Percentiles rank a stretch among this genome's conserved stretches.
These are phyloP conservation scores for Ganoderma multipileum DNA, from an alignment of 1,284 basidiomycete genomes.

Conservation along the genomic window DNA sequence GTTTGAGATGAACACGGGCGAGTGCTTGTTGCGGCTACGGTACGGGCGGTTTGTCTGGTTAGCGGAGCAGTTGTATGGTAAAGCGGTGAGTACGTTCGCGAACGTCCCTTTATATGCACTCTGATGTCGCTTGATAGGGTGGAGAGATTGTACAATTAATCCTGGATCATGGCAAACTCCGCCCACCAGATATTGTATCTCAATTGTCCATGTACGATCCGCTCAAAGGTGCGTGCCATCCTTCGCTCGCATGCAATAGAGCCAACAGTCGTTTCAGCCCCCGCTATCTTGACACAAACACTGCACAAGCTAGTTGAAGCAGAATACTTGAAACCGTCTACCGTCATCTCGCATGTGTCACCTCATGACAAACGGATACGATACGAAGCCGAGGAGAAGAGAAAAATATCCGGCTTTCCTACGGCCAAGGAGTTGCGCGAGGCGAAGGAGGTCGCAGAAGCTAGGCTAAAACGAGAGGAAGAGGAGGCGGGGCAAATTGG, in stretches of 20 bases:
- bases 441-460: conserved; percentile 68
- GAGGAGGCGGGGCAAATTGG: conserved; percentile 75
- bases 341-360: conserved; percentile 73
- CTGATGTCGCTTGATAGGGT: conserved; percentile 52
- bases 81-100: conserved; percentile 51
- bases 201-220: conserved; percentile 57
- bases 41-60: conserved; percentile 84
- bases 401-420: conserved; percentile 74
- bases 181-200: conserved; percentile 73
- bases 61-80: conserved; percentile 74
- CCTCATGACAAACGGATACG: conserved; percentile 77
- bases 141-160: conserved; percentile 78
- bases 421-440: conserved; percentile 77
- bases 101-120: neutral
- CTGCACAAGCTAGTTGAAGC: conserved; percentile 70
- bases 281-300: conserved; percentile 59
- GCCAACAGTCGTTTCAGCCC: conserved; percentile 45
- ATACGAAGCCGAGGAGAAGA: conserved; percentile 78
- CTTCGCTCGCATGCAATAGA: neutral
- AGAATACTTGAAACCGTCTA: conserved; percentile 76
- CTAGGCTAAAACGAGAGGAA: conserved; percentile 70
- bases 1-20: conserved; percentile 80
- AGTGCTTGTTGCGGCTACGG: conserved; percentile 79
- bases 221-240: conserved; percentile 55
- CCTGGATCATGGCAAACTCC: conserved; percentile 88